These are phyloP conservation scores for Dendrobium huoshanense DNA, from an alignment of 106 monocot genomes.

Conservation along the genomic window DNA sequence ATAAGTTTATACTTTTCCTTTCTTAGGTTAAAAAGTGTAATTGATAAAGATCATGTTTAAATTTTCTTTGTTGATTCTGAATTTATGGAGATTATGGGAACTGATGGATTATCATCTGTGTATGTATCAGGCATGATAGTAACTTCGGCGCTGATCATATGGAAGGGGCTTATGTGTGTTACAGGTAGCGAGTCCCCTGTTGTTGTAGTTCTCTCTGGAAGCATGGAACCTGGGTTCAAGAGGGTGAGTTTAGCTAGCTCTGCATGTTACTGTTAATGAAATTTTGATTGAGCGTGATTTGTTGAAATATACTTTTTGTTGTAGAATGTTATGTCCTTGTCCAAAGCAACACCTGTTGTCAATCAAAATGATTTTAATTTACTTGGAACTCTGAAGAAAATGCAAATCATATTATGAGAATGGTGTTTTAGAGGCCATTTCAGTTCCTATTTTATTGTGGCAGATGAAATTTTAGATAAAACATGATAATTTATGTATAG, in stretches of 20 bases:
- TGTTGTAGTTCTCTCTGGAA: slow-evolving; percentile 55
- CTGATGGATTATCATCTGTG: not conserved
- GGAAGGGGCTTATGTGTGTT: slow-evolving; percentile 47
- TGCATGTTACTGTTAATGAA: not conserved
- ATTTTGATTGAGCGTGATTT: too few species aligned
- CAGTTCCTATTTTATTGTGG: not conserved
- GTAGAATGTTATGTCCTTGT: too few species aligned
- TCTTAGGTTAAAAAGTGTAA: not conserved
- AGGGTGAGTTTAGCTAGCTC: slow-evolving; percentile 26
- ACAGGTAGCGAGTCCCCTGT: slow-evolving; percentile 58
- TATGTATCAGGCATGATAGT: slow-evolving; percentile 36
- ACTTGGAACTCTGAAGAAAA: too few species aligned
- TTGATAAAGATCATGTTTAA: not conserved
- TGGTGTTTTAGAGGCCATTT: not conserved
- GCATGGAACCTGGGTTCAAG: slow-evolving; percentile 57
- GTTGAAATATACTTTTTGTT: too few species aligned
- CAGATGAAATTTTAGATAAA: not conserved
- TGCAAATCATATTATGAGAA: not conserved
- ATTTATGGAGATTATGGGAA: not conserved
- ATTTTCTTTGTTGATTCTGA: not conserved
- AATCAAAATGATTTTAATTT: not conserved
- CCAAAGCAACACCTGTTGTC: not conserved
- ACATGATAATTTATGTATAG: not conserved
- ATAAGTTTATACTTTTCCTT: too few species aligned
- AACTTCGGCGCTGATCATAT: slow-evolving; percentile 43